Conservation (phyloP, 2,329 filamentous ascomycete species). For the Truncatella angustata region DNA sequence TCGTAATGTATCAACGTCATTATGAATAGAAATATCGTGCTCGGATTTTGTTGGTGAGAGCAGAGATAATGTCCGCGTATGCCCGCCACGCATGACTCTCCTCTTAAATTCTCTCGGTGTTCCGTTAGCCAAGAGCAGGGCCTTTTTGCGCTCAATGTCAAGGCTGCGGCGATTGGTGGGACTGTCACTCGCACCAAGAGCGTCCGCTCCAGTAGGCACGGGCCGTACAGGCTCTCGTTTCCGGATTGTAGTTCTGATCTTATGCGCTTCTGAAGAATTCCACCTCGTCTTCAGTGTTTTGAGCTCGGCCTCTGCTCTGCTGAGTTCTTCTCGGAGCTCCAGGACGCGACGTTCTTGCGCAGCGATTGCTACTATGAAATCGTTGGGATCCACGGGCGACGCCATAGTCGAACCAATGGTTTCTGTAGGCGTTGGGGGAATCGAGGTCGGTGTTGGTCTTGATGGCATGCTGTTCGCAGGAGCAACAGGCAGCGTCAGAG, state of each 20-base stretch:
- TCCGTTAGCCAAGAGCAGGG: conserved; percentile 53
- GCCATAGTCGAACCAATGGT: conserved; percentile 31
- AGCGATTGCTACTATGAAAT: conserved; percentile 85
- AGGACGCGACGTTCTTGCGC: conserved; percentile 88
- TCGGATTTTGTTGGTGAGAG: conserved; percentile 65
- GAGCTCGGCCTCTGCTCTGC: conserved; percentile 76
- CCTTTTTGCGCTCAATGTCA: conserved; percentile 73
- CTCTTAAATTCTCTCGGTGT: conserved; percentile 44
- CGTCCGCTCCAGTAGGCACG: conserved; percentile 18
- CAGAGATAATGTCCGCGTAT: conserved; percentile 70
- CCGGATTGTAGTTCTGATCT: conserved; percentile 68
- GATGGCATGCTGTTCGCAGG: conserved; percentile 51
- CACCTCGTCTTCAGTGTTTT: conserved; percentile 78
- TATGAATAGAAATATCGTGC: conserved; percentile 40
- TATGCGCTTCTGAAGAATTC: conserved; percentile 72
- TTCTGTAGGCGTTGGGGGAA: conserved; percentile 52
- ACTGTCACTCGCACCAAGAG: conserved; percentile 36
- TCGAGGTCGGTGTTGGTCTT: conserved; percentile 47
- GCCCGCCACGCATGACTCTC: conserved; percentile 67
- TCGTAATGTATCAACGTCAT: conserved; percentile 44
- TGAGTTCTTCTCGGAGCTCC: conserved; percentile 87
- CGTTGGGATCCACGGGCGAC: conserved; percentile 54
- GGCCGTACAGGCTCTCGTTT: conserved; percentile 57
- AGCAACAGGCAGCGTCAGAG: conserved; percentile 61
- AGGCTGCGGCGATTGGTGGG: conserved; percentile 37